These are phyloP conservation scores for Kalanchoe fedtschenkoi DNA, from an alignment of 164 flowering plant genomes.

Conservation along the genomic window DNA sequence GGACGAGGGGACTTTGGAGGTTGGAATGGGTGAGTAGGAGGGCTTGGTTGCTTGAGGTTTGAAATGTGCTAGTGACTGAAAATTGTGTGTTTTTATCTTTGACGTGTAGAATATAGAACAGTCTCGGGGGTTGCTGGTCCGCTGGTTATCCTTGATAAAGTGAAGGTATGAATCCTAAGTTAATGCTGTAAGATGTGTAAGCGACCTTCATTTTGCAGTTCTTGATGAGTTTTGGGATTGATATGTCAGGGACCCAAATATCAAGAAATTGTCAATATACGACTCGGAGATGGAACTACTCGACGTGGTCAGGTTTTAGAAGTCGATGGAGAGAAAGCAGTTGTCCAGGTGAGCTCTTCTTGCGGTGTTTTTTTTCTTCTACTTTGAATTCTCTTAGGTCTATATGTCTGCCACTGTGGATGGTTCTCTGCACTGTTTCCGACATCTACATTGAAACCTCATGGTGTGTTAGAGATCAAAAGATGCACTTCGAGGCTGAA, in stretches of 20 bases:
- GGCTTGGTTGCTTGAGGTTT: not conserved
- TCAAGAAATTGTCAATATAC: conserved; percentile 94
- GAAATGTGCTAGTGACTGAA: not conserved
- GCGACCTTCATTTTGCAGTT: not conserved
- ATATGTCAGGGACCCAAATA: conserved; percentile 80
- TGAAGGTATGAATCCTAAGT: conserved; percentile 3
- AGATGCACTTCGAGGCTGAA: no score
- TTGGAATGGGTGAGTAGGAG: conserved; percentile 4
- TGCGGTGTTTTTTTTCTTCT: not conserved
- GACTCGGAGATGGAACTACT: conserved; percentile 84
- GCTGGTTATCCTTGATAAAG: conserved; percentile 11
- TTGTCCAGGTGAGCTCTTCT: conserved; percentile 63
- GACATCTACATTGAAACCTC: no score
- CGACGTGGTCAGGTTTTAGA: conserved; percentile 96
- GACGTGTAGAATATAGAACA: conserved; percentile 9
- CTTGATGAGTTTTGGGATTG: not conserved
- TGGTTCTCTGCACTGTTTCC: no score
- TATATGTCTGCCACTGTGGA: no score
- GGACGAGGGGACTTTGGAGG: conserved; percentile 5
- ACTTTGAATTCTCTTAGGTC: no score
- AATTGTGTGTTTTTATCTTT: not conserved
- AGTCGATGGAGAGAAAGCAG: conserved; percentile 98
- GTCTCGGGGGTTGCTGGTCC: conserved; percentile 11
- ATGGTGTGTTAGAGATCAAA: no score
- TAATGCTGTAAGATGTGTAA: not conserved